Conservation (phyloP, 1,284 basidiomycete species). For the Taiwanofungus camphoratus region DNA sequence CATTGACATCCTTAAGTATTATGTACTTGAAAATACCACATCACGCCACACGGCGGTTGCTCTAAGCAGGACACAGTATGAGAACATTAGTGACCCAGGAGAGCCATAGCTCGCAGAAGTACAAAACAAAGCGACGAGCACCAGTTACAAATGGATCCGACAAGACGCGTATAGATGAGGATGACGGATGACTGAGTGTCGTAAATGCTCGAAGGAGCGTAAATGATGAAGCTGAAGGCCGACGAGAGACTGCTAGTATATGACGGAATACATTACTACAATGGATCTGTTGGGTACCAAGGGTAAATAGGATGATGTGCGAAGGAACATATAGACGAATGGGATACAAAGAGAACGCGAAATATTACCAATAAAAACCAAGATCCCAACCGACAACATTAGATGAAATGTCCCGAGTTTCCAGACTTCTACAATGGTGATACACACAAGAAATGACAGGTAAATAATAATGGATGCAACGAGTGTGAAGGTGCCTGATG, state of each 20-base stretch:
- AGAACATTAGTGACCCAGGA: too few species aligned
- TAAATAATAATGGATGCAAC: background rate
- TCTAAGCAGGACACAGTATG: too few species aligned
- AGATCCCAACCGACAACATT: slow-evolving; percentile 7
- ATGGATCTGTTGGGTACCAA: slow-evolving; percentile 1
- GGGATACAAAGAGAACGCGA: slow-evolving; percentile 4
- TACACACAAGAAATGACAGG: slow-evolving; percentile 6
- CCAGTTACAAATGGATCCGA: too few species aligned
- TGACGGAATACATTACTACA: slow-evolving; percentile 2
- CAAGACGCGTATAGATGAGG: too few species aligned
- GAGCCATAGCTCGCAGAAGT: too few species aligned
- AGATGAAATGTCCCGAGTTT: slow-evolving; percentile 6
- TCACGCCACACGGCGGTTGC: too few species aligned
- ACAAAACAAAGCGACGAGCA: too few species aligned
- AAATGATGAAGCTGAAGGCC: background rate
- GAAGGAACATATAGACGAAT: slow-evolving; percentile 1
- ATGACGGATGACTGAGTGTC: too few species aligned
- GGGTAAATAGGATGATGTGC: background rate
- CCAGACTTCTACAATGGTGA: slow-evolving; percentile 1
- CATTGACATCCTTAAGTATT: background rate
- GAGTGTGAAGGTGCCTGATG: too few species aligned
- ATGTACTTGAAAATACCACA: too few species aligned
- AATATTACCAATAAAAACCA: slow-evolving; percentile 18
- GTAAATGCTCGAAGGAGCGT: too few species aligned
- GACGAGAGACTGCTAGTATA: slow-evolving; percentile 3